Evolutionary conservation across 2,329 filamentous ascomycete genomes (phyloP), one percentile per base, ranked within the genome.

Genomic region (Epichloe hybrida): DNA sequence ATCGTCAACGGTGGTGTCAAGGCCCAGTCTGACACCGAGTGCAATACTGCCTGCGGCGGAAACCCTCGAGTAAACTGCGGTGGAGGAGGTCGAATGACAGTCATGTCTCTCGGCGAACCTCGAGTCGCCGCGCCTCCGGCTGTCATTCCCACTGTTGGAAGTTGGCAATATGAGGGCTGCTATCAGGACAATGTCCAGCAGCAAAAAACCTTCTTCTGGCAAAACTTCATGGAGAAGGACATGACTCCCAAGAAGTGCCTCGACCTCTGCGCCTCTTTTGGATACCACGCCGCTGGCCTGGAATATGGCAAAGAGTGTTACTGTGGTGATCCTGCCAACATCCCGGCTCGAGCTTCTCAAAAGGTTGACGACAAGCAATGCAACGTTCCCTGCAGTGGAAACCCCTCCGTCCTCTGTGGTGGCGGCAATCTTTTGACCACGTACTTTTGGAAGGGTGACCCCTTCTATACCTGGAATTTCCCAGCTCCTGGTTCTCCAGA

Each of bases 231-330:
- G 58, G 65, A 70, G 4, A 68, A 64, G 40, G 72, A 70, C 58
- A 74, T 80, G 69, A 76, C 72, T 0, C 72, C 76, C 20, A 67
- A 69, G 21, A 67, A 68, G 57, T 82, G 79, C 57, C 69, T 81
- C 12, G 62, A 69, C 52, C 68, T 68, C 39, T 83, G 79, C 58
- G 69, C 68, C 39, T 60, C 69, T 51, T 81, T 71, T 57, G 78
- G 78, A 17, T 82, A 80, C 61, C 69, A 71, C 59, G 76, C 77
- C 11, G 79, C 70, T 31, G 79, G 77, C 37, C 67, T 82, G 53
- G 76, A 80, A 60, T 81, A 79, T 52, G 76, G 77, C 21, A 62
- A 73, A 20, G 76, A 81, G 59, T 80, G 77, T 62, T 72, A 73
- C 63, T 82, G 79, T 57, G 76, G 79, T 34, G 77, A 81, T 56